These are phyloP conservation scores for Aphanomyces astaci DNA, from an alignment of 352 stramenopile genomes.

Conservation along the genomic window DNA sequence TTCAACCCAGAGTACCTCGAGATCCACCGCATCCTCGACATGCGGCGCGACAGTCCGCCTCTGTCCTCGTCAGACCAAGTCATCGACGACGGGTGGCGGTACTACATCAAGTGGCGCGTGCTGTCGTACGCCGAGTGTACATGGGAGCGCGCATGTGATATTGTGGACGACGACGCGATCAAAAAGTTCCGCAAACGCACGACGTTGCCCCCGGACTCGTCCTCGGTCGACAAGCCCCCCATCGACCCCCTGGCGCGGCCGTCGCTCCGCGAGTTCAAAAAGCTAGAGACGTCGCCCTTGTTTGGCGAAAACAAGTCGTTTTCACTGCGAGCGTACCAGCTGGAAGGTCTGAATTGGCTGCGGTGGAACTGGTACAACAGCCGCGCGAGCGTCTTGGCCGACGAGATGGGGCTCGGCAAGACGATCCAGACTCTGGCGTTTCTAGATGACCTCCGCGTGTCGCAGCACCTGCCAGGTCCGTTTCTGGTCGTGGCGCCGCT, in stretches of 20 bases:
- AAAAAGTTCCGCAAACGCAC: conserved; percentile 55
- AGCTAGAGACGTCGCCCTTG: conserved; percentile 63
- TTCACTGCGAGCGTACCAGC: conserved; percentile 68
- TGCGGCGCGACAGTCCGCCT: conserved; percentile 73
- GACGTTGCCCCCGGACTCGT: conserved; percentile 46
- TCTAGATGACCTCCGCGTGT: conserved; percentile 87
- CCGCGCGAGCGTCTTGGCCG: conserved; percentile 76
- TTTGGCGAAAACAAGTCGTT: conserved; percentile 74
- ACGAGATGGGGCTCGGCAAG: conserved; percentile 91
- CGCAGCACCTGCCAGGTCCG: conserved; percentile 88
- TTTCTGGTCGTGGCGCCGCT: conserved; percentile 98
- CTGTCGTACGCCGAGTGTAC: conserved; percentile 80
- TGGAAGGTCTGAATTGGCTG: conserved; percentile 86
- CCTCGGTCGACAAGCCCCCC: conserved; percentile 48
- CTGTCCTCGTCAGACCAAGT: conserved; percentile 15
- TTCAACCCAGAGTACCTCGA: conserved; percentile 88
- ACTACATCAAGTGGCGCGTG: conserved; percentile 83
- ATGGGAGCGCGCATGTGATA: conserved; percentile 80
- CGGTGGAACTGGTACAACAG: conserved; percentile 88
- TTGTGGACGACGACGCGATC: conserved; percentile 80
- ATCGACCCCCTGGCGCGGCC: conserved; percentile 31
- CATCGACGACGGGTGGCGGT: conserved; percentile 84
- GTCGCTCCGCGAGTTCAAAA: conserved; percentile 74
- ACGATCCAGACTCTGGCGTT: conserved; percentile 91
- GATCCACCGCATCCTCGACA: conserved; percentile 80